Base-by-base conservation (phyloP, 352 stramenopile genomes). In the Phytopythium litorale region DNA sequence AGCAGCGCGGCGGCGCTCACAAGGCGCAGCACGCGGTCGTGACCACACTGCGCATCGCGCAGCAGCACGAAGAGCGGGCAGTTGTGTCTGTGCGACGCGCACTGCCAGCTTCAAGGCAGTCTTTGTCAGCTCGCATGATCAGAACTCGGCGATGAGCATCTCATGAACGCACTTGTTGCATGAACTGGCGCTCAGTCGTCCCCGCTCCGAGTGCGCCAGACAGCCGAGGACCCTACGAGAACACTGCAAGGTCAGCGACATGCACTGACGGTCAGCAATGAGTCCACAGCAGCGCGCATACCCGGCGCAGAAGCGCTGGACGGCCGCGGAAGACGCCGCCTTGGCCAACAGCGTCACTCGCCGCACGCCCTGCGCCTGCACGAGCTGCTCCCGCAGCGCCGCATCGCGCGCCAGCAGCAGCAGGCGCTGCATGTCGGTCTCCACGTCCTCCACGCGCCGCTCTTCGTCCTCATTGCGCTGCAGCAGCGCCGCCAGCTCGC, bases 61-160 rank as follows among this genome's bases (percentile, higher is more conserved):
- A 92, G 53, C 23, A 92, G 60, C 64, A 84, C 64, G 21, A 76
- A 84, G 1, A 92, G 71, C 12, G 81, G 78, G 54, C 84, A 92
- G 43, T 78, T 71, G 58, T 92, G 84, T 11, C 84, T 74, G 52
- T 90, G 81, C 19, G 84, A 91, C 28, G 90, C 66, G 55, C 84
- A 92, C 16, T 72, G 54, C 81, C 81, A 91, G 15, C 83, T 90
- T n/a, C 21, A 28, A 18, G 23, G 7, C 48, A 45, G 12, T 48
- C 1, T n/a, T 13, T 8, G 43, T 51, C n/a, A 25, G 35, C 12
- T 15, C 35, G 12, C 35, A 40, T 15, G 3, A 6, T 15, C 12
- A 40, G 35, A 40, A 3, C 9, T 32, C 7, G 42, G 23, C 16
- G 19, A 11, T 21, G 9, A 11, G 9, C 8, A 19, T 23, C 42